Evolutionary conservation across 2,329 filamentous ascomycete genomes (phyloP), one percentile per base, ranked within the genome.

Genomic region (Hypoxylon sp.): DNA sequence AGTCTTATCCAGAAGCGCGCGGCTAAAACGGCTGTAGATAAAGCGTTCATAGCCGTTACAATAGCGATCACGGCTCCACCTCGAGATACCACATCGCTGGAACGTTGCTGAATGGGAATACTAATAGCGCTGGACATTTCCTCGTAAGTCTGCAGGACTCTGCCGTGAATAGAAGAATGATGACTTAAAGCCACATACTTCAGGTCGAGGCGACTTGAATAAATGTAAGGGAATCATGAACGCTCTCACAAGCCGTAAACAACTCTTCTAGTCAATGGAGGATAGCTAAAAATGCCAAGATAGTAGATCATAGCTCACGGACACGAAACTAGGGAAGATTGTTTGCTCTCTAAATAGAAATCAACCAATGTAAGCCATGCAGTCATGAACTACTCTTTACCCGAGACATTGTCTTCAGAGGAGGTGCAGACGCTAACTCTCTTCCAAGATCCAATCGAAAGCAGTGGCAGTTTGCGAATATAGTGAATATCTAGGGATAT

Each of bases 1-100:
- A 53, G 14, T 53, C 50, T 31, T 20, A 20, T 53, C 50, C 50
- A 53, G 27, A 53, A 11, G 27, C 50, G 50, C n/a, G 30, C 27
- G 2, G n/a, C 50, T 20, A 33, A 14, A 22, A 33, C 30, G 3
- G 27, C 27, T 11, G 50, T 33, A 6, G 50, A 53, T 10, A 53
- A 22, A 22, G 31, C 7, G 6, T 13, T n/a, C 50, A 53, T 22
- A 8, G 13, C 8, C 6, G 30, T 10, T 2, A 53, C 30, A 13
- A 37, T 13, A 3, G 50, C 50, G 10, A 53, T 37, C 50, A 53
- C 13, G 14, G 27, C 10, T 5, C 50, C 25, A 6, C 10, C 4
- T n/a, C 50, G 27, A 3, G 50, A 53, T n/a, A 27, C 44, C 17
- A 42, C 37, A n/a, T 6, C 5, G 6, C 6, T n/a, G 20, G 37